A percentile compares a stretch with the other conserved stretches of the same genome.
Conservation (phyloP, 192 early-diverging fungal species). For the Entomortierella beljakovae region DNA sequence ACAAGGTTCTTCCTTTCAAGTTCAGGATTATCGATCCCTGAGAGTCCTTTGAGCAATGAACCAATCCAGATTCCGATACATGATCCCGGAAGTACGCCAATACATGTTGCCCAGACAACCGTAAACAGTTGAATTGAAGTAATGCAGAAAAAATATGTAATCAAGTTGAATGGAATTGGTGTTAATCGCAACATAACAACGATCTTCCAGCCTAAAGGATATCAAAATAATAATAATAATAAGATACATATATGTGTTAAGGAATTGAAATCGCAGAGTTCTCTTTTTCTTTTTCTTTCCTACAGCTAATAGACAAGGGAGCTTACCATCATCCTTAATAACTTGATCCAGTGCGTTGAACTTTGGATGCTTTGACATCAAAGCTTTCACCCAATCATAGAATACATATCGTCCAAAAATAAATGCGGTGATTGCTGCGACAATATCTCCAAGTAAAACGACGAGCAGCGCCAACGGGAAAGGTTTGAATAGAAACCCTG, state of each 20-base stretch:
- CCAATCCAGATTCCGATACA: conserved; percentile 62
- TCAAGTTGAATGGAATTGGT: conserved; percentile 57
- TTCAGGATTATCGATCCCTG: conserved; percentile 57
- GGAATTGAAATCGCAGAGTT: not conserved
- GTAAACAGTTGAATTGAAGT: conserved; percentile 53
- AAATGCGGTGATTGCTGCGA: conserved; percentile 49
- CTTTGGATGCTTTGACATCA: conserved; percentile 54
- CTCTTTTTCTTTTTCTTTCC: not conserved
- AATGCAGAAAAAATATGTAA: conserved; percentile 61
- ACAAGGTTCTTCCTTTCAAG: conserved; percentile 52
- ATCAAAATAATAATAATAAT: not conserved
- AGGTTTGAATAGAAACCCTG: conserved; percentile 59
- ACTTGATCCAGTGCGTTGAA: conserved; percentile 55
- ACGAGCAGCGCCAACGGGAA: conserved; percentile 43
- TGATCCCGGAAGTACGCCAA: conserved; percentile 58
- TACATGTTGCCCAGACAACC: conserved; percentile 56
- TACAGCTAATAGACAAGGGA: not conserved
- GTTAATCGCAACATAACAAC: conserved; percentile 61
- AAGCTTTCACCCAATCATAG: conserved; percentile 56
- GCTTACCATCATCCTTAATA: conserved; percentile 58
- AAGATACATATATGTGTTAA: not conserved
- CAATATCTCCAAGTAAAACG: conserved; percentile 49
- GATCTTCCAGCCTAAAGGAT: conserved; percentile 59
- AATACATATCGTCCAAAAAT: conserved; percentile 60
- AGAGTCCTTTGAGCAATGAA: conserved; percentile 54